These are phyloP conservation scores for Plectosphaerella sp. DNA, from an alignment of 2,329 filamentous ascomycete genomes.

Conservation along the genomic window DNA sequence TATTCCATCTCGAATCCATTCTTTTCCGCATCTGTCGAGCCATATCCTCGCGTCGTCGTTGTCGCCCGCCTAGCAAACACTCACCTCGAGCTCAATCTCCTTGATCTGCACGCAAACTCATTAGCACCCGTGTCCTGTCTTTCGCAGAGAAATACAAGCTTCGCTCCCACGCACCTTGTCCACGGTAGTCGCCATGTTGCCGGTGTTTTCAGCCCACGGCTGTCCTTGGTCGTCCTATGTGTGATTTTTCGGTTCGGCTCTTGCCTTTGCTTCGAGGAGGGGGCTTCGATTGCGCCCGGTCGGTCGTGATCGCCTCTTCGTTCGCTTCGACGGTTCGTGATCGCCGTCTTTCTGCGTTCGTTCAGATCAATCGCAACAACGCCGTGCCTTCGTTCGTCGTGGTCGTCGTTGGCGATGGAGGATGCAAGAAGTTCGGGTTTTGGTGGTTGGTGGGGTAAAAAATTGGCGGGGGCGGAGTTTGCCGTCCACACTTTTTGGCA, in stretches of 20 bases:
- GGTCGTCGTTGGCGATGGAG: conserved; percentile 4
- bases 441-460: conserved; percentile 27
- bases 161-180: conserved; percentile 67
- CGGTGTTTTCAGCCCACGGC: conserved; percentile 13
- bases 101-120: conserved; percentile 66
- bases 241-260: not conserved
- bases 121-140: conserved; percentile 22
- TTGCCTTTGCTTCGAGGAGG: not conserved
- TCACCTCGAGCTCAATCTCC: conserved; percentile 90
- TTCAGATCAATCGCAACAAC: not conserved
- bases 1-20: too few relatives aligned
- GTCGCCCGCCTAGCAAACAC: conserved; percentile 20
- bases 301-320: not conserved
- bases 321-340: not conserved
- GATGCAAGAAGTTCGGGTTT: conserved; percentile 6
- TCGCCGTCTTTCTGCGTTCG: not conserved
- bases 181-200: conserved; percentile 90
- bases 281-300: not conserved
- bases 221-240: not conserved
- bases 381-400: not conserved
- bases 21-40: too few relatives aligned
- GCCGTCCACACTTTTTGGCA: not conserved
- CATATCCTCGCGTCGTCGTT: too few relatives aligned
- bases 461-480: conserved; percentile 20
- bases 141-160: not conserved